These are phyloP conservation scores for Plasmodium chabaudi DNA, from an alignment of 169 alveolate genomes.

Conservation along the genomic window DNA sequence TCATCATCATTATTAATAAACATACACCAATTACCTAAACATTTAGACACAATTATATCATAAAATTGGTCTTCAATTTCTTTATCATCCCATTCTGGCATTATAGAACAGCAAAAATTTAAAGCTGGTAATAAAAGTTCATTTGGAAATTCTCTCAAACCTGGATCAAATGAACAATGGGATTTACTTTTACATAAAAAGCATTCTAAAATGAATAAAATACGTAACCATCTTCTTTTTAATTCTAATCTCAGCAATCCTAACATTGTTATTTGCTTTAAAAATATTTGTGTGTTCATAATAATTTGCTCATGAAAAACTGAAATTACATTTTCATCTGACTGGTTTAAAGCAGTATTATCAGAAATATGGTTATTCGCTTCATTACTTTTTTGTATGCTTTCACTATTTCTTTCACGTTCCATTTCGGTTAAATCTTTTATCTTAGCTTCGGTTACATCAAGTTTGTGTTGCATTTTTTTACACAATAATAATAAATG, in stretches of 20 bases:
- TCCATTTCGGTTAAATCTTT: slow-evolving; percentile 68
- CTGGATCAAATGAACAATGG: slow-evolving; percentile 79
- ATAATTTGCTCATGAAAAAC: slow-evolving; percentile 54
- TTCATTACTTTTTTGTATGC: not conserved
- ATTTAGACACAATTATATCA: slow-evolving; percentile 80
- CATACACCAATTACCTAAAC: slow-evolving; percentile 85
- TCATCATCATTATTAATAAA: slow-evolving; percentile 76
- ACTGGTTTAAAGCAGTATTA: not conserved
- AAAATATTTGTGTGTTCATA: slow-evolving; percentile 42
- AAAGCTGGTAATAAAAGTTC: slow-evolving; percentile 80
- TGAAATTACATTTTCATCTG: not conserved
- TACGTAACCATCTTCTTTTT: slow-evolving; percentile 84
- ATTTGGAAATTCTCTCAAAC: slow-evolving; percentile 80
- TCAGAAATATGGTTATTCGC: not conserved
- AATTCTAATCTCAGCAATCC: slow-evolving; percentile 54
- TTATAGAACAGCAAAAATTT: slow-evolving; percentile 78
- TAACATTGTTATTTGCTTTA: slow-evolving; percentile 65
- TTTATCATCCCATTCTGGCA: slow-evolving; percentile 79
- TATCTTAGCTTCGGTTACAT: slow-evolving; percentile 66
- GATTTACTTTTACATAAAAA: slow-evolving; percentile 80
- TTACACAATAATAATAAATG: slow-evolving; percentile 47
- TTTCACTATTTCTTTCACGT: slow-evolving; percentile 9
- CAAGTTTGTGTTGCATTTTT: slow-evolving; percentile 73
- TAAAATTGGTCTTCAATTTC: slow-evolving; percentile 81
- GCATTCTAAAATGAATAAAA: slow-evolving; percentile 79